phyloP scores from a whole-genome alignment of 106 monocot species.

The Gastrodia elata region DNA sequence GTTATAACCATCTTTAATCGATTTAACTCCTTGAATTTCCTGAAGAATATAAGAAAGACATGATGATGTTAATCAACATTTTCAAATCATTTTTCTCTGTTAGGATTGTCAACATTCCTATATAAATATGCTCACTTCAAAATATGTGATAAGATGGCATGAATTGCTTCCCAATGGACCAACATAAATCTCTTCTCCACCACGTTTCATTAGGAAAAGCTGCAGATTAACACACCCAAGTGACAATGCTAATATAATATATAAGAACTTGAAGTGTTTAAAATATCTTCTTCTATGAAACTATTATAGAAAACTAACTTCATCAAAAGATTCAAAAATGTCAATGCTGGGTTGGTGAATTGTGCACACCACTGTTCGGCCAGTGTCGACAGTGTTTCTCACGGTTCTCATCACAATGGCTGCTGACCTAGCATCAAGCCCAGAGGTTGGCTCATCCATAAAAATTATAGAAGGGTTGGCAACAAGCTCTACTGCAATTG shows the following conservation, averaged over 20 bases:
- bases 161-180: constrained; percentile 10
- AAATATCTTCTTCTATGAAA: too few species aligned
- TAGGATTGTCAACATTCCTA: background rate
- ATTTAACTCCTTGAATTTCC: constrained; percentile 4
- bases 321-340: constrained; percentile 27
- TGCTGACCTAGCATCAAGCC: constrained; percentile 47
- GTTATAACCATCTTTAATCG: constrained; percentile 12
- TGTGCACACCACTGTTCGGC: constrained; percentile 20
- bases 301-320: background rate
- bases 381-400: constrained; percentile 20
- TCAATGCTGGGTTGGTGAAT: constrained; percentile 25
- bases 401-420: constrained; percentile 57
- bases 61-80: too few species aligned
- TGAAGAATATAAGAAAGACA: background rate
- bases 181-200: constrained; percentile 17
- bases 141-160: constrained; percentile 12
- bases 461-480: constrained; percentile 26
- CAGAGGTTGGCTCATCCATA: constrained; percentile 39
- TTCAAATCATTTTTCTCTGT: background rate
- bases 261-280: background rate
- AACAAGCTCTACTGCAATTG: constrained; percentile 42
- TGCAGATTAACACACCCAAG: background rate
- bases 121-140: background rate
- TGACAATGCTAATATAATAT: background rate
- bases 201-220: constrained; percentile 12